Evolutionary conservation across 2,329 filamentous ascomycete genomes (phyloP).

Genomic region (Colletotrichum sp.): DNA sequence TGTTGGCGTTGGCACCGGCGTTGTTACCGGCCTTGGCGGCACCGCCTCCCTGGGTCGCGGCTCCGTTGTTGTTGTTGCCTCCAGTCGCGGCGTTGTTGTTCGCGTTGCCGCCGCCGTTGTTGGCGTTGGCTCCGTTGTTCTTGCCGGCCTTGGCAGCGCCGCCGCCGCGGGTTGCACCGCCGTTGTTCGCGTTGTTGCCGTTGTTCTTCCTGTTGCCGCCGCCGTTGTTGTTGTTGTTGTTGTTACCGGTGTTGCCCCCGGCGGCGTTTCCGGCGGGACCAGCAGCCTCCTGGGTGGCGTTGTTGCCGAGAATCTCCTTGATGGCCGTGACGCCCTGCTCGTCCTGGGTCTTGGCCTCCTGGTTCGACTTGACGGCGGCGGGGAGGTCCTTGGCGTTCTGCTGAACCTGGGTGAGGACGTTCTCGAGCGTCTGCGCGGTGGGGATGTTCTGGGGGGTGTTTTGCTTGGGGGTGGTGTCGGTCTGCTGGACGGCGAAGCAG

Average conservation of each 20-base stretch:
- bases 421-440: constrained; percentile 50
- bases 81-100: neutral
- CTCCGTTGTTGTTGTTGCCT: neutral
- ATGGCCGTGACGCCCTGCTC: constrained; percentile 42
- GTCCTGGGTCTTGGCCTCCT: constrained; percentile 35
- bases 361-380: constrained; percentile 43
- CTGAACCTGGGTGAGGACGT: constrained; percentile 53
- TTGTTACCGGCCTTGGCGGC: constrained; percentile 12
- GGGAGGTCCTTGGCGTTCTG: constrained; percentile 57
- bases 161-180: neutral
- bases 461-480: constrained; percentile 43
- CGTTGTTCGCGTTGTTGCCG: neutral
- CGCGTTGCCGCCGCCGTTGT: neutral
- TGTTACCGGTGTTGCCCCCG: neutral
- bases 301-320: constrained; percentile 37
- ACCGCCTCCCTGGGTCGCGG: neutral
- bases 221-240: neutral
- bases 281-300: constrained; percentile 37
- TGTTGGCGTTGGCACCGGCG: neutral
- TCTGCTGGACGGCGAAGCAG: constrained; percentile 63
- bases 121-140: neutral
- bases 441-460: constrained; percentile 51
- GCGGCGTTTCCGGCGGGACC: neutral
- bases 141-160: neutral
- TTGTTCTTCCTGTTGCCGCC: constrained; percentile 23